These are phyloP conservation scores for Candida vartiovaarae DNA, from an alignment of 805 yeast species.

Conservation along the genomic window DNA sequence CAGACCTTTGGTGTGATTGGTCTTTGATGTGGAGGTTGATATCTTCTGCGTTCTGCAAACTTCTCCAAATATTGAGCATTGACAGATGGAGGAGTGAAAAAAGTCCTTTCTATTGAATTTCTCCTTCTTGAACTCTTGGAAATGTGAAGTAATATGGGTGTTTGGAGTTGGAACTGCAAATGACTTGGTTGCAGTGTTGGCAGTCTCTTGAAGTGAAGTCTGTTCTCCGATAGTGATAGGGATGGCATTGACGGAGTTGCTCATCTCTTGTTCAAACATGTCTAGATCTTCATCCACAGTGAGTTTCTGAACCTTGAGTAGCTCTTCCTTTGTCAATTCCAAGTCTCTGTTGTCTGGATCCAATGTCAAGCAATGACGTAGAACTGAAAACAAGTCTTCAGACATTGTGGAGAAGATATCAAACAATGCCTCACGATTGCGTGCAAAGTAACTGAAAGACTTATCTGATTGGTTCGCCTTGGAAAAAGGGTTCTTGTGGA, in stretches of 20 bases:
- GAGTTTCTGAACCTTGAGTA: conserved; percentile 54
- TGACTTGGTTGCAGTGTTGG: conserved; percentile 38
- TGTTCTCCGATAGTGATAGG: conserved; percentile 17
- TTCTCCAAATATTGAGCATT: conserved; percentile 67
- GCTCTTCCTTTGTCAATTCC: conserved; percentile 49
- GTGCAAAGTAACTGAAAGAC: conserved; percentile 76
- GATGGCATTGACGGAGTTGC: conserved; percentile 9
- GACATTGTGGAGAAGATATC: conserved; percentile 90
- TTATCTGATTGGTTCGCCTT: conserved; percentile 78
- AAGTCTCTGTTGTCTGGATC: conserved; percentile 84
- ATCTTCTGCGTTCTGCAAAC: conserved; percentile 30
- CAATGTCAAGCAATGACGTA: conserved; percentile 69
- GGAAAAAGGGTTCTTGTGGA: conserved; percentile 81
- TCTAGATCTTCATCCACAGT: conserved; percentile 77
- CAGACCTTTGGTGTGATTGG: conserved; percentile 18
- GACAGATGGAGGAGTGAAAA: conserved; percentile 72
- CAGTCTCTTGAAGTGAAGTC: conserved; percentile 1
- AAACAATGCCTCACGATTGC: conserved; percentile 81
- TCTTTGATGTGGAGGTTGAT: conserved; percentile 23
- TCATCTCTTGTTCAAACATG: conserved; percentile 34
- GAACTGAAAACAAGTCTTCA: conserved; percentile 76
- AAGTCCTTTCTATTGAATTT: conserved; percentile 59
- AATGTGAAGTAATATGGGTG: conserved; percentile 33
- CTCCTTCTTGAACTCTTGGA: conserved; percentile 29
- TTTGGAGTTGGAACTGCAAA: conserved; percentile 59